A percentile compares a stretch with the other conserved stretches of the same genome.
Conservation (phyloP, 805 yeast genomes). For the Ogataea henricii region DNA sequence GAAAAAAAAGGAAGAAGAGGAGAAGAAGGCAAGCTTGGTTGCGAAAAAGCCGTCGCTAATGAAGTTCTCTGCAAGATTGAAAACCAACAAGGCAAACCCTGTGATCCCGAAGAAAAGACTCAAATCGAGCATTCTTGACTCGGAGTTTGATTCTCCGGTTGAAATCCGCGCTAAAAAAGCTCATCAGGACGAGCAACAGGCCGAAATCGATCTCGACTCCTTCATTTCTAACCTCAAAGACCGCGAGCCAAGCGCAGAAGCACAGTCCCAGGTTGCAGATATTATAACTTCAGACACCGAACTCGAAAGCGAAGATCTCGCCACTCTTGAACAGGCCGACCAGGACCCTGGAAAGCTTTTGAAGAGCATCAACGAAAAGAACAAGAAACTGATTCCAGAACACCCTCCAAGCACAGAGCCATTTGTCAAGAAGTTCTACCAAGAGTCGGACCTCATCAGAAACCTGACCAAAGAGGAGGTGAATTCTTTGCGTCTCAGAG, state of each 20-base stretch:
- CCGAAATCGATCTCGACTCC: slow-evolving; percentile 30
- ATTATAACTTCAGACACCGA: slow-evolving; percentile 26
- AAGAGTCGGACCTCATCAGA: slow-evolving; percentile 56
- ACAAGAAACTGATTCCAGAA: slow-evolving; percentile 51
- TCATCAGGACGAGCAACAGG: not conserved
- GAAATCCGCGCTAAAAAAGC: not conserved
- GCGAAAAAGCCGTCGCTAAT: slow-evolving; percentile 21
- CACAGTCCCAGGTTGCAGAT: not conserved
- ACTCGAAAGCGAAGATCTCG: slow-evolving; percentile 29
- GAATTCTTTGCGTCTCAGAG: slow-evolving; percentile 53
- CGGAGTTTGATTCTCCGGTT: not conserved
- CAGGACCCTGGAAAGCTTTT: slow-evolving; percentile 35
- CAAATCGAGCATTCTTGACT: slow-evolving; percentile 2
- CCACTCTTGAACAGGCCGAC: not conserved
- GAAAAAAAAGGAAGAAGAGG: slow-evolving; percentile 45
- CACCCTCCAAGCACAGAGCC: slow-evolving; percentile 46
- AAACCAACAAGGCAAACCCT: not conserved
- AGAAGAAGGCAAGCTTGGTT: not conserved
- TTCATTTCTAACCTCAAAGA: slow-evolving; percentile 12
- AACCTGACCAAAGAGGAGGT: slow-evolving; percentile 56
- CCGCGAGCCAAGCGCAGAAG: not conserved
- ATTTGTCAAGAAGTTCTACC: slow-evolving; percentile 63
- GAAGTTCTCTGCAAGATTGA: slow-evolving; percentile 24
- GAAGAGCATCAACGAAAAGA: slow-evolving; percentile 43
- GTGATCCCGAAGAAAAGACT: slow-evolving; percentile 1